Conservation (phyloP, 768 basidiomycete genomes). For the Crassisporium funariophilum region DNA sequence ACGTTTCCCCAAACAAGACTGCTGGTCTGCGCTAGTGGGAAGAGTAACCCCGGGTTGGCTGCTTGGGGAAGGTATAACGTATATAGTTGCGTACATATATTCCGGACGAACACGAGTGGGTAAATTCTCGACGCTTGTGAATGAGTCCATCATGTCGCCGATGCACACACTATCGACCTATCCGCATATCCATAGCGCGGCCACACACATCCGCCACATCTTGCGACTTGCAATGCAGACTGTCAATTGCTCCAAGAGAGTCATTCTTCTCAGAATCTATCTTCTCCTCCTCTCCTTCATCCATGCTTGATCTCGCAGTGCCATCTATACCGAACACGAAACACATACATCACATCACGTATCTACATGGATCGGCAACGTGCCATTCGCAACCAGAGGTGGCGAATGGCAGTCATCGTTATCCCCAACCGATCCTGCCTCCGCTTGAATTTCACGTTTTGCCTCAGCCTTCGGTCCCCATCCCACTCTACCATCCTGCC, state of each 20-base stretch:
- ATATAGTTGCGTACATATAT: no score
- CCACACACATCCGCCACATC: conserved; percentile 14
- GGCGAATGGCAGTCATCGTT: neutral
- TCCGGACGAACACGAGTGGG: no score
- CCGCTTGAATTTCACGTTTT: conserved; percentile 1
- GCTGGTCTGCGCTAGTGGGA: conserved; percentile 1
- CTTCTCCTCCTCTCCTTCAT: conserved; percentile 23
- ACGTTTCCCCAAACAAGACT: conserved; percentile 1
- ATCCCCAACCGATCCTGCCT: conserved; percentile 1
- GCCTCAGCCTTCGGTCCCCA: conserved; percentile 43
- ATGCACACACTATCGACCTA: neutral
- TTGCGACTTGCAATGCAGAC: conserved; percentile 30
- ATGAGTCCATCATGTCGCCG: neutral
- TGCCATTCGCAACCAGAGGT: conserved; percentile 5
- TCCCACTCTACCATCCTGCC: conserved; percentile 61
- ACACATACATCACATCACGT: no score
- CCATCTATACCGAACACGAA: no score
- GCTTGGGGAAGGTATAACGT: no score
- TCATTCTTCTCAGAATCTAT: conserved; percentile 29
- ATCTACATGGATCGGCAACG: conserved; percentile 3
- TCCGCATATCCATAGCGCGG: conserved; percentile 1
- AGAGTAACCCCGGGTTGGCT: no score
- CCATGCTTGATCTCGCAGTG: conserved; percentile 4
- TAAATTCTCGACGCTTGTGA: no score
- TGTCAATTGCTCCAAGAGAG: conserved; percentile 26